A percentile compares a stretch with the other conserved stretches of the same genome.
Conservation (phyloP, 2,329 filamentous ascomycete species). For the Neoarthrinium moseri region DNA sequence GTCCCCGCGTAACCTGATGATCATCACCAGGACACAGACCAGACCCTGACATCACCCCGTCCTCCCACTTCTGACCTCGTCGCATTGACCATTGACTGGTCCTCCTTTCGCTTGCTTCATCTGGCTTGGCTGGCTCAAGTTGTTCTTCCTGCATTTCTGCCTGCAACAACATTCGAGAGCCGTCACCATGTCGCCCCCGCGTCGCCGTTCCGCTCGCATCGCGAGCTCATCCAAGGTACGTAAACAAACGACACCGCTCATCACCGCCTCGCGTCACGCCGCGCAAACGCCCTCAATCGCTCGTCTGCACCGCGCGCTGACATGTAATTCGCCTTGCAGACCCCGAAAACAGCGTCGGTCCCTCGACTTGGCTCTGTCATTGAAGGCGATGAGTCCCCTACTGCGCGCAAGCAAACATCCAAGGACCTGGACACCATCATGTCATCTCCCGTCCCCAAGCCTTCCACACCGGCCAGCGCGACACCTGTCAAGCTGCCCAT, state of each 20-base stretch:
- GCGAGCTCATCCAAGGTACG: constrained; percentile 38
- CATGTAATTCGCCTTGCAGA: constrained; percentile 9
- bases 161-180: neutral
- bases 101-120: neutral
- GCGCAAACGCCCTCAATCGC: neutral
- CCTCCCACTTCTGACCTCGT: constrained; percentile 2
- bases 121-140: constrained; percentile 9
- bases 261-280: neutral
- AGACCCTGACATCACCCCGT: constrained; percentile 6
- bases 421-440: constrained; percentile 28
- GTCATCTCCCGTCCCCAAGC: constrained; percentile 33
- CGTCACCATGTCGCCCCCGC: constrained; percentile 28
- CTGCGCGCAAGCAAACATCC: constrained; percentile 23
- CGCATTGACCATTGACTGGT: constrained; percentile 12
- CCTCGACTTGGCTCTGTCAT: constrained; percentile 37
- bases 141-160: neutral
- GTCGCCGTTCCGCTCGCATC: constrained; percentile 42
- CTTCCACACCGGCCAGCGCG: constrained; percentile 61
- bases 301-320: neutral
- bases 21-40: neutral
- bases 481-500: constrained; percentile 68
- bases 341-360: constrained; percentile 7
- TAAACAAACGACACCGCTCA: constrained; percentile 13
- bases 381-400: constrained; percentile 40
- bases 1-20: constrained; percentile 6